Conservation (phyloP, 2,329 filamentous ascomycete species). For the Neofusicoccum laricinum region DNA sequence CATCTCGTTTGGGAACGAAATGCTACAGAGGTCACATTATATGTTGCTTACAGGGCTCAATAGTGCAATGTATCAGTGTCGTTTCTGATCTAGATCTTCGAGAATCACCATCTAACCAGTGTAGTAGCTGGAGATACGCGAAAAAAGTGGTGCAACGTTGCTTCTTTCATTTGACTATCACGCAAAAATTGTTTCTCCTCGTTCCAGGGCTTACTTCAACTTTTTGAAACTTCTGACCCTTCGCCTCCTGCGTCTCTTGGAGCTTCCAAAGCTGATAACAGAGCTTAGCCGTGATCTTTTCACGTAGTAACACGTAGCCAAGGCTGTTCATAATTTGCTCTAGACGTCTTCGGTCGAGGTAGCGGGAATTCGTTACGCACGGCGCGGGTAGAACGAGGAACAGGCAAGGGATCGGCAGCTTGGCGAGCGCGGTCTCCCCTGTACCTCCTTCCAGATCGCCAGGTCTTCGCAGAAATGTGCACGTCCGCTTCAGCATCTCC, state of each 20-base stretch:
- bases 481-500: conserved; percentile 65
- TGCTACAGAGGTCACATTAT: too few species aligned
- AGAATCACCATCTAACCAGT: too few species aligned
- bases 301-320: conserved; percentile 65
- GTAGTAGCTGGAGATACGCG: too few species aligned
- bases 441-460: neutral
- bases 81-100: too few species aligned
- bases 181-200: conserved; percentile 85
- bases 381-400: conserved; percentile 89
- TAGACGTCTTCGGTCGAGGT: conserved; percentile 71
- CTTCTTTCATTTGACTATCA: conserved; percentile 55
- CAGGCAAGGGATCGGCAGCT: conserved; percentile 60
- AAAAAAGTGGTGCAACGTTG: too few species aligned
- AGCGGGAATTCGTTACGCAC: conserved; percentile 86
- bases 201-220: conserved; percentile 72
- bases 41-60: too few species aligned
- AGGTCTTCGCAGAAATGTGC: conserved; percentile 30
- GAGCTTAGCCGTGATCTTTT: conserved; percentile 77
- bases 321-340: conserved; percentile 71
- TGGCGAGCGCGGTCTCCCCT: conserved; percentile 17
- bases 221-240: conserved; percentile 59
- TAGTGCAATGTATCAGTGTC: too few species aligned
- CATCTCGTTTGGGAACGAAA: too few species aligned
- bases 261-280: conserved; percentile 85
- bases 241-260: conserved; percentile 25